Base-by-base conservation (phyloP, 148 eudicot species). In the Rhododendron simsii region DNA sequence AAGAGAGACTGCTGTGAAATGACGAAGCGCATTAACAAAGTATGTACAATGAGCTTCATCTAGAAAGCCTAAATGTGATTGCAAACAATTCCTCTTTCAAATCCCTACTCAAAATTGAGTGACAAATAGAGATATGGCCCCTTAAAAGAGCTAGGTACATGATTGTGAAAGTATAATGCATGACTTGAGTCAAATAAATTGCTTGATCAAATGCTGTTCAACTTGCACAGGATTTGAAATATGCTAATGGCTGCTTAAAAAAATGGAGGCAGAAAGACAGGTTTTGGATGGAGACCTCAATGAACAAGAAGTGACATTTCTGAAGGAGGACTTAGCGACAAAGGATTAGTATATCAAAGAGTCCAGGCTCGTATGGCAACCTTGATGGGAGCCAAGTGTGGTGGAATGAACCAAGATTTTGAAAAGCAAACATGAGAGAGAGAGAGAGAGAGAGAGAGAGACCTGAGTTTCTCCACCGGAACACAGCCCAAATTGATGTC, bases 391-490 rank as follows among this genome's bases (percentile, higher is more conserved):
- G 59, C 59, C 59, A 55, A 55, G 59, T 55, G 59, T 55, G 21
- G 59, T 16, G 59, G 59, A 55, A 55, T 55, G 59, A 55, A 16
- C 59, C 59, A 55, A 55, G 16, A 16, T 55, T 65, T 65, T 7
- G 73, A 59, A 21, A 21, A 63, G 26, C n/a, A 21, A 63, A 21
- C 26, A 7, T 18, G 71, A 21, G 74, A 69, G 75, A 69, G 74
- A 28, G 37, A 71, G 76, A 71, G 77, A 30, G 76, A 35, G 23
- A 15, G 76, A 86, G 35, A 71, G 76, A 71, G 77, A 30, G 76
- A 95, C 99, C 98, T 96, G 89, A 96, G 94, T 88, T 96, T 96
- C 86, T 96, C 98, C 87, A 87, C 86, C 14, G 99, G 99, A 79
- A 89, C 86, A 84, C 93, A 89, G 51, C 99, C 99, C 86, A 96